Conservation (phyloP, 805 yeast species). For the Priceomyces castillae region DNA sequence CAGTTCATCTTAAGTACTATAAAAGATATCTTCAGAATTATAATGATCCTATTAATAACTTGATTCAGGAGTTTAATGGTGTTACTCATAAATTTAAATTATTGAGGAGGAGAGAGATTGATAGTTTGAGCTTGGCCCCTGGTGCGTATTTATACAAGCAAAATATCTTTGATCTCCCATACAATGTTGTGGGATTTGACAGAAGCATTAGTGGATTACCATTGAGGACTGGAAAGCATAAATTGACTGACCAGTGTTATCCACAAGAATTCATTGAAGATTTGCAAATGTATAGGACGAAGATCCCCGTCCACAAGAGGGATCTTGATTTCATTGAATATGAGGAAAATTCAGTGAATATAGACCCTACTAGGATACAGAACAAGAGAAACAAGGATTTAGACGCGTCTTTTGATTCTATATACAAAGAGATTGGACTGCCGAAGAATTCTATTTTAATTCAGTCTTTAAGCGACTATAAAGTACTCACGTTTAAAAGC, state of each 20-base stretch:
- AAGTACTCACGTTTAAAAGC: slow-evolving; percentile 15
- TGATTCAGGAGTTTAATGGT: slow-evolving; percentile 35
- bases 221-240: slow-evolving; percentile 24
- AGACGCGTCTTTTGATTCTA: slow-evolving; percentile 14
- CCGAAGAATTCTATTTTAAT: slow-evolving; percentile 27
- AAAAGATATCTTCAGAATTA: slow-evolving; percentile 31
- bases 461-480: slow-evolving; percentile 29
- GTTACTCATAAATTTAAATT: slow-evolving; percentile 35
- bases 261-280: slow-evolving; percentile 43
- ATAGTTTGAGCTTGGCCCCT: slow-evolving; percentile 24
- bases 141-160: slow-evolving; percentile 29
- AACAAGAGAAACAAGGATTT: slow-evolving; percentile 4
- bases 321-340: slow-evolving; percentile 35
- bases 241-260: slow-evolving; percentile 17
- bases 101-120: slow-evolving; percentile 33
- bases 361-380: slow-evolving; percentile 17
- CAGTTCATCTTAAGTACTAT: slow-evolving; percentile 37
- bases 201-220: slow-evolving; percentile 39
- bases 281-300: slow-evolving; percentile 26
- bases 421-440: slow-evolving; percentile 20
- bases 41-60: slow-evolving; percentile 27
- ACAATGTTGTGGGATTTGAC: slow-evolving; percentile 44
- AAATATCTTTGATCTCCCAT: slow-evolving; percentile 29
- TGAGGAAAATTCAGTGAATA: slow-evolving; percentile 15
- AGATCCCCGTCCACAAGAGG: slow-evolving; percentile 30